These are phyloP conservation scores for Mycena belliarum DNA, from an alignment of 768 basidiomycete genomes.

Conservation along the genomic window DNA sequence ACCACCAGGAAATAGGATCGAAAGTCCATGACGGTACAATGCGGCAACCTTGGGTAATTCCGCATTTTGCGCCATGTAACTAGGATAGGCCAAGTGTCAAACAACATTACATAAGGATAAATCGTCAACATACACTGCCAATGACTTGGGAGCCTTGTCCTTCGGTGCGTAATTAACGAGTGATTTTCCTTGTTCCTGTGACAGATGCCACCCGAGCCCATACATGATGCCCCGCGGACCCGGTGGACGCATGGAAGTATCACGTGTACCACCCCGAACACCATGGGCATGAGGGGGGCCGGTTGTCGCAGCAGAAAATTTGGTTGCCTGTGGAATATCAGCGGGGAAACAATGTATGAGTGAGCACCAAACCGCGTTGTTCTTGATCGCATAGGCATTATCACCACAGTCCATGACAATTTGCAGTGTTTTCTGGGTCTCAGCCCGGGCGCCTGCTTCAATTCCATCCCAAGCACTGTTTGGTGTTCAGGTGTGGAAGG, in stretches of 20 bases:
- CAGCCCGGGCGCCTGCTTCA: not conserved
- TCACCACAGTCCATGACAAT: constrained; percentile 6
- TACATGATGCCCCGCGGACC: constrained; percentile 2
- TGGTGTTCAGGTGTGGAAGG: too few species aligned
- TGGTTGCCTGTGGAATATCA: not conserved
- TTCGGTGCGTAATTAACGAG: not conserved
- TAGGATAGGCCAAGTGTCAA: too few species aligned
- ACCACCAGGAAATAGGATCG: too few species aligned
- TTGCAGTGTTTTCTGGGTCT: not conserved
- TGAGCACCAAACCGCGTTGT: not conserved
- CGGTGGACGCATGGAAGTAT: not conserved
- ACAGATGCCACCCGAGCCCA: constrained; percentile 8
- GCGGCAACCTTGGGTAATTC: not conserved
- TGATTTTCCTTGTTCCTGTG: not conserved
- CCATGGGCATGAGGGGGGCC: not conserved
- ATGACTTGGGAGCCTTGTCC: not conserved
- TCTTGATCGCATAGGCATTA: not conserved
- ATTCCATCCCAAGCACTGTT: too few species aligned
- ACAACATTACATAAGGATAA: not conserved
- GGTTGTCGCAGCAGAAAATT: not conserved
- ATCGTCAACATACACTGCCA: not conserved
- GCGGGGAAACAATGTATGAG: not conserved
- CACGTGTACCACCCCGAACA: not conserved
- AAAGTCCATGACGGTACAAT: constrained; percentile 4
- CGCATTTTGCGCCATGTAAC: not conserved